Evolutionary conservation across 1,284 basidiomycete species (phyloP), one percentile per base, ranked within the genome.

Genomic region (Sporisorium exsertum): DNA sequence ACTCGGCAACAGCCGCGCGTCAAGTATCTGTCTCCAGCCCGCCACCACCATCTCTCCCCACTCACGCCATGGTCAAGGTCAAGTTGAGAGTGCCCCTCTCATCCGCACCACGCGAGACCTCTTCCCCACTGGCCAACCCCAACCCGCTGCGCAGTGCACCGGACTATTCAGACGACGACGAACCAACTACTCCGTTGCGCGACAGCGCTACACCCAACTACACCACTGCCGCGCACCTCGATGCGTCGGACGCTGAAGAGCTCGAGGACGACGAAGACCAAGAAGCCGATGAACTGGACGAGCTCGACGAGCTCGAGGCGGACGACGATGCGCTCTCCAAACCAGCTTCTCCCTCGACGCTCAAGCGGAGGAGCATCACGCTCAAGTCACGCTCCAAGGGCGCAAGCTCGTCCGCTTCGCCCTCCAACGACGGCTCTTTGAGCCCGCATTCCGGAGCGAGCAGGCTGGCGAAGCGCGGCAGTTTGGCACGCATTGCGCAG

Each of bases 51-150:
- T 20, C 16, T 2, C 2, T 9, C 7, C 8, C 2, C 37, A 18
- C 18, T n/a, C 13, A 1, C 49, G 32, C 51, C 35, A 65, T 72
- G 69, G 66, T 77, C 62, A 77, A 77, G 43, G 74, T 77, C 59
- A 77, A 73, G 64, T 50, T 77, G 53, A 63, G 74, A 35, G 74
- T 77, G 3, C 74, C 74, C 8, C 74, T 77, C 65, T 72, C 74
- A 0, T 70, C 70, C 1, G 62, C 74, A 26, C 66, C 66, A 13
- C 73, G 73, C 69, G 67, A 76, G 29, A 65, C 73, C n/a, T 68
- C 68, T 4, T 72, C 73, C 9, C 73, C 73, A 3, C 65, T 76
- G 13, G 57, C 65, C 56, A 76, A 75, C 35, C 63, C 64, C 3
- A 64, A 73, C 58, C 66, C 73, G 1, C 58, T 70, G 13, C 63